A percentile compares a stretch with the other conserved stretches of the same genome.
These are phyloP conservation scores for Xylariaceae sp. DNA, from an alignment of 2,329 filamentous ascomycete genomes.

Conservation along the genomic window DNA sequence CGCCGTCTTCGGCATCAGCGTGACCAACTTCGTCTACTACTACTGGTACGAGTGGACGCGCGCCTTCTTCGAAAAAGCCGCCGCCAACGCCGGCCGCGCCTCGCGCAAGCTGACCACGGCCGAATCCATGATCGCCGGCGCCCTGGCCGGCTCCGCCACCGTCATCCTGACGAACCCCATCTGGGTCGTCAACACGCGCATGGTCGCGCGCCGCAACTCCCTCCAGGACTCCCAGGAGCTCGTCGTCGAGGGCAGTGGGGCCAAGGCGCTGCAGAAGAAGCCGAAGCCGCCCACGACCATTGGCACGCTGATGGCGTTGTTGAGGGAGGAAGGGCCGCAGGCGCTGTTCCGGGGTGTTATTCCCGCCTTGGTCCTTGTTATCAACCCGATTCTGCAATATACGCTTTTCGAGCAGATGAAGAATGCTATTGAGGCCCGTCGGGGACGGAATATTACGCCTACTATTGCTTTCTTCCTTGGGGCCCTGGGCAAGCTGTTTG, in stretches of 20 bases:
- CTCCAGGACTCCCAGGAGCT: conserved; percentile 32
- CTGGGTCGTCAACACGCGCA: conserved; percentile 97
- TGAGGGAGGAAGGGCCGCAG: conserved; percentile 76
- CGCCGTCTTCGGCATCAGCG: conserved; percentile 92
- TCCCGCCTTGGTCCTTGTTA: conserved; percentile 86
- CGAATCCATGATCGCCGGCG: conserved; percentile 92
- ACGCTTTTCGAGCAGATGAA: conserved; percentile 98
- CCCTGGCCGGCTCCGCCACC: conserved; percentile 87
- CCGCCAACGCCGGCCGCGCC: conserved; percentile 64
- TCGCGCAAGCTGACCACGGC: conserved; percentile 80
- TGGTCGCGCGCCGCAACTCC: conserved; percentile 76
- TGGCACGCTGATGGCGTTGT: conserved; percentile 71
- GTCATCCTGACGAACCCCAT: conserved; percentile 97
- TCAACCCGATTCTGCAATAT: conserved; percentile 98
- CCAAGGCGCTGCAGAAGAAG: conserved; percentile 26
- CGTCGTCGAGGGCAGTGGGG: conserved; percentile 38
- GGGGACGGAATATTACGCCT: conserved; percentile 66
- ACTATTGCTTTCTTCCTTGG: conserved; percentile 86
- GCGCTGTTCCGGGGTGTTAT: conserved; percentile 90
- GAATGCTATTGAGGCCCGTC: conserved; percentile 68
- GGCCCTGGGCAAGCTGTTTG: conserved; percentile 88
- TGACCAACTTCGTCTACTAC: conserved; percentile 99
- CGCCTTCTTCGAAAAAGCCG: conserved; percentile 75
- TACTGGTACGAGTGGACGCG: conserved; percentile 99
- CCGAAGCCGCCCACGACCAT: conserved; percentile 65